Evolutionary conservation across 2,329 filamentous ascomycete genomes (phyloP), one percentile per base, ranked within the genome.

Genomic region (Aaosphaeria pasadenensis): DNA sequence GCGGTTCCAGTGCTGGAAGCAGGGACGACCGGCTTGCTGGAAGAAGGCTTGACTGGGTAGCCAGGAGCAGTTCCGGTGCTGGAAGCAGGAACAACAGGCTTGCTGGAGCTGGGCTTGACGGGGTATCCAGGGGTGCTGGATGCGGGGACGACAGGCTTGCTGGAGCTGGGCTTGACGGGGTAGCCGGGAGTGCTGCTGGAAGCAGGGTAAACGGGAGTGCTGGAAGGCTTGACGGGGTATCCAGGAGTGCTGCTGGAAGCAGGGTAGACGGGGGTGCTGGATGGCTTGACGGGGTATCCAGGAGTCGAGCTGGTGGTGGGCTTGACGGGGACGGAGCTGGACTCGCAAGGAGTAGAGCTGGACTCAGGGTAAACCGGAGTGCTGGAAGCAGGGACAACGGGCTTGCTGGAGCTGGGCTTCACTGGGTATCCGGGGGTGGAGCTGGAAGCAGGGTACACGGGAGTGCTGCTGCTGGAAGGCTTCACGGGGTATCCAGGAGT

Each of bases 51-150:
- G 7, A 7, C 39, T 7, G 7, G 11, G 17, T 11, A 28, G 39
- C 39, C 24, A 24, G 39, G 17, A 17, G 42, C 30, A 17, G 17
- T 48, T 43, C 7, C 39, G 39, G 13, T 36, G 40, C 17, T 46
- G 6, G 17, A 24, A 24, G 17, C 17, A 24, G 17, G 17, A 24
- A 24, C 17, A 24, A 24, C 17, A 24, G 17, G 17, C 33, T 29
- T 32, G 46, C 41, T 36, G 4, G 24, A 28, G 30, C 43, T 50
- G n/a, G 50, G 45, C 33, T 43, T 30, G 33, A 36, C 9, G 33
- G 9, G n/a, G 39, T 7, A 40, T 40, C 17, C 17, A 24, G 17
- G 24, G 39, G 9, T 17, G 17, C 39, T 40, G 17, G 11, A 28
- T 9, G 9, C 24, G 17, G 39, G 17, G 39, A 39, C 30, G 29